Conservation (phyloP, 2,329 filamentous ascomycete species). For the Akanthomyces muscarius region DNA sequence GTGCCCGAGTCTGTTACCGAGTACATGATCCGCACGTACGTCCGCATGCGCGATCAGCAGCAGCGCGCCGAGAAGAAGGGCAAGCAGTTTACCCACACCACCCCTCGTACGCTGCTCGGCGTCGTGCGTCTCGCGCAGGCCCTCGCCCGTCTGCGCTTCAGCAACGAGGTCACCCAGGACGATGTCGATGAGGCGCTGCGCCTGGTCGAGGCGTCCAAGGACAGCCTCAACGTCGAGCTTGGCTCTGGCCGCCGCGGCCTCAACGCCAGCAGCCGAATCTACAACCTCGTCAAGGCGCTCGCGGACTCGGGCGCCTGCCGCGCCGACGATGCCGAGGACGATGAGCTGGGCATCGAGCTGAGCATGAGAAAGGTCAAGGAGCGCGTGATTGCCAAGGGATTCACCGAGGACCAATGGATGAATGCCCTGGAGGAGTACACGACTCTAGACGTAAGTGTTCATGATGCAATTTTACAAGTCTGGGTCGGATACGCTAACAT, state of each 20-base stretch:
- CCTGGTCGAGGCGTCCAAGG: constrained; percentile 88
- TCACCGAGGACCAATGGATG: constrained; percentile 90
- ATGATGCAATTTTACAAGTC: background rate
- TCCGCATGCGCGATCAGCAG: constrained; percentile 87
- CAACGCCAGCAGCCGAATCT: constrained; percentile 85
- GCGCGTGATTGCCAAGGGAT: constrained; percentile 90
- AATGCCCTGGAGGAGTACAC: constrained; percentile 86
- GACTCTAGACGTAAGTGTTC: constrained; percentile 73
- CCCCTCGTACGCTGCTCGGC: constrained; percentile 87
- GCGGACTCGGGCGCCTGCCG: constrained; percentile 82
- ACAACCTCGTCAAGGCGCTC: constrained; percentile 86
- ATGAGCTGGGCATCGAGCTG: constrained; percentile 60
- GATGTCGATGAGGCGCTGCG: constrained; percentile 95
- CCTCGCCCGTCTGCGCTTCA: constrained; percentile 86
- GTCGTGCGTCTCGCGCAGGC: constrained; percentile 92
- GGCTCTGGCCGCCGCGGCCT: constrained; percentile 59
- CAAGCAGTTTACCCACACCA: constrained; percentile 91
- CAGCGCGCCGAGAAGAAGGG: constrained; percentile 86
- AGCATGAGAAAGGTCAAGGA: constrained; percentile 87
- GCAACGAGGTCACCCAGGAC: constrained; percentile 76
- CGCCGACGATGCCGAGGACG: constrained; percentile 59
- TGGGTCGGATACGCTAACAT: constrained; percentile 6
- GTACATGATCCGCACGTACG: constrained; percentile 96
- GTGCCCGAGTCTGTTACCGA: constrained; percentile 84
- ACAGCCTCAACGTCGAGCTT: constrained; percentile 73